phyloP scores from a whole-genome alignment of 192 early-diverging fungal genomes.

The Backusella luteola region DNA sequence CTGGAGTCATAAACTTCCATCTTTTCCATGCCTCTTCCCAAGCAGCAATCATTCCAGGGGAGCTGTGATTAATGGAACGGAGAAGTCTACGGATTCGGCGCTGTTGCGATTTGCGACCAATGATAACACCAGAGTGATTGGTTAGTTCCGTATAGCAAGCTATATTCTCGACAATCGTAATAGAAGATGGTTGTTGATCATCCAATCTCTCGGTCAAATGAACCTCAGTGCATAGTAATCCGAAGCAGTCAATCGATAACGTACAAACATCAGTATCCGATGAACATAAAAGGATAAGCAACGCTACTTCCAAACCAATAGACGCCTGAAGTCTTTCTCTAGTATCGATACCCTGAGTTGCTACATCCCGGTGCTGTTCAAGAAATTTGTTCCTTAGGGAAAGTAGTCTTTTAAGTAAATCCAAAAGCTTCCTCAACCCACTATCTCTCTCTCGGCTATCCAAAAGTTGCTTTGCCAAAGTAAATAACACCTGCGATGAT shows the following conservation, averaged over 20 bases:
- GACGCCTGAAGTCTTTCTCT: slow-evolving; percentile 67
- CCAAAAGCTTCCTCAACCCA: slow-evolving; percentile 60
- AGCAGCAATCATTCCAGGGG: slow-evolving; percentile 71
- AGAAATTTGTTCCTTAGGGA: slow-evolving; percentile 55
- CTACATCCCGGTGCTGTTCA: slow-evolving; percentile 41
- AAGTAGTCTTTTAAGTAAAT: slow-evolving; percentile 65
- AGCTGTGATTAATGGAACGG: slow-evolving; percentile 56
- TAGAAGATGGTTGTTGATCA: slow-evolving; percentile 34
- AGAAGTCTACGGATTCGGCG: slow-evolving; percentile 67
- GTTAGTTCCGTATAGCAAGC: slow-evolving; percentile 65
- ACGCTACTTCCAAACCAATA: slow-evolving; percentile 68
- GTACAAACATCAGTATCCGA: slow-evolving; percentile 65
- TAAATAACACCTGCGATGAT: slow-evolving; percentile 57
- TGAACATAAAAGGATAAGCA: slow-evolving; percentile 71
- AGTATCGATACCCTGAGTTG: slow-evolving; percentile 51
- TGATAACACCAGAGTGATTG: slow-evolving; percentile 34
- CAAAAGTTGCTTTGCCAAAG: slow-evolving; percentile 72
- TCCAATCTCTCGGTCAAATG: slow-evolving; percentile 60
- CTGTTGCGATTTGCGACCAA: slow-evolving; percentile 70
- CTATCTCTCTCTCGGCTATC: slow-evolving; percentile 63
- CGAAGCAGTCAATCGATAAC: slow-evolving; percentile 59
- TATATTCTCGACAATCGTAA: slow-evolving; percentile 66
- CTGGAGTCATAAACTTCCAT: slow-evolving; percentile 62
- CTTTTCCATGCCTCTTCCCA: slow-evolving; percentile 79
- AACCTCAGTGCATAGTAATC: slow-evolving; percentile 66